Percentiles rank a stretch among this genome's conserved stretches.
Conservation (phyloP, 2,329 filamentous ascomycete species). For the Dryadomyces quercus-mongolicae region DNA sequence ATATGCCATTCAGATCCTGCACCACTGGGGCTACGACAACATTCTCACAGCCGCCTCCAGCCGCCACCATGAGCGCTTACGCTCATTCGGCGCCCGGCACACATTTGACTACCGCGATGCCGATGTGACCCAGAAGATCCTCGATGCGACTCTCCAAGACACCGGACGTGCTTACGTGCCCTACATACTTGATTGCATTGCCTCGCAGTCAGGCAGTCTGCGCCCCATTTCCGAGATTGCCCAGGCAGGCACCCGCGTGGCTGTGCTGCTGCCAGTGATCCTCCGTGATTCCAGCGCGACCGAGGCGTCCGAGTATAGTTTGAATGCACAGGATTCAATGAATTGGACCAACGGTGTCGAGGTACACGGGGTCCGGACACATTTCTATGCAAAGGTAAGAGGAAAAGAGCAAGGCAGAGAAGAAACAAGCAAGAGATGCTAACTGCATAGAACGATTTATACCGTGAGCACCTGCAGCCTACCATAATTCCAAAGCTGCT, state of each 20-base stretch:
- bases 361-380: background rate
- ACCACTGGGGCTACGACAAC: background rate
- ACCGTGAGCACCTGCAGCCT: background rate
- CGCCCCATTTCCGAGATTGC: background rate
- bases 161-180: background rate
- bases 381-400: background rate
- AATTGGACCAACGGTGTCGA: background rate
- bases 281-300: background rate
- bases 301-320: background rate
- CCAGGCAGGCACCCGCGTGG: background rate
- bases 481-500: background rate
- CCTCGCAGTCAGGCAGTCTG: background rate
- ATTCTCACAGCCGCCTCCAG: background rate
- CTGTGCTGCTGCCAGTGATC: background rate
- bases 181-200: background rate
- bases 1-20: background rate
- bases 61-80: background rate
- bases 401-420: background rate
- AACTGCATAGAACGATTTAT: background rate
- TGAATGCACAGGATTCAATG: background rate
- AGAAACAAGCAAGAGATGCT: background rate
- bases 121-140: background rate
- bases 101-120: background rate
- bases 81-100: background rate
- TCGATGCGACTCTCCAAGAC: background rate